Base-by-base conservation (phyloP, 2,329 filamentous ascomycete genomes). In the Neonectria ditissima region DNA sequence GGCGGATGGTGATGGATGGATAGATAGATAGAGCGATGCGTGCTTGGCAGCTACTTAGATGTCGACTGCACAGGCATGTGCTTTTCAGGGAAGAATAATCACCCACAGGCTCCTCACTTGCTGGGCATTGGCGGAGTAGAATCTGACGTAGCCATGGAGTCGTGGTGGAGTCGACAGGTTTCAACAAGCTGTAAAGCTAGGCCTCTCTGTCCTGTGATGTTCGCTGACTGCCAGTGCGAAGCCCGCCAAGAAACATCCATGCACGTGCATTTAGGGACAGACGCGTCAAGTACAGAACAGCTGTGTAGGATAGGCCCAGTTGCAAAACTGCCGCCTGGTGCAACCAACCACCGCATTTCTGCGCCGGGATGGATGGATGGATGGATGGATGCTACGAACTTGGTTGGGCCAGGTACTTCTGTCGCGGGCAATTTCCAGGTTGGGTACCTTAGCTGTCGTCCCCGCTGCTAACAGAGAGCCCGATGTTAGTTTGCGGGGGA, bases 341-440 rank as follows among this genome's bases (percentile, higher is more conserved):
- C 16, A 41, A 41, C n/a, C 16, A 41, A 41, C n/a, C 37, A 41
- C 34, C 14, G 37, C 37, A 41, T 10, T 11, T 41, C 37, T 41
- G 14, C 34, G 34, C 7, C 34, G 34, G n/a, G 34, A 37, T 37
- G 34, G 34, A 14, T 16, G 16, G 34, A 2, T 16, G 6, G 34
- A 37, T 37, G 34, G 34, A 14, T 16, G 16, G 34, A 2, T 16
- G 6, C 4, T 26, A 26, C 24, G 4, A 6, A 26, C 24, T 37
- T 37, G 13, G 13, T 3, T 16, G 16, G 32, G 4, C 44, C 24
- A 30, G 45, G 45, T 30, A 48, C 45, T 48, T 48, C 45, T 48
- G 45, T 32, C 45, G 45, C 45, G 45, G 43, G 14, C n/a, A 48
- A 48, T 18, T 26, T 26, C 26, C 45, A 48, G 24, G 24, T 48